Base-by-base conservation (phyloP, 2,329 filamentous ascomycete genomes). In the Zelopaecilomyces penicillatus region DNA sequence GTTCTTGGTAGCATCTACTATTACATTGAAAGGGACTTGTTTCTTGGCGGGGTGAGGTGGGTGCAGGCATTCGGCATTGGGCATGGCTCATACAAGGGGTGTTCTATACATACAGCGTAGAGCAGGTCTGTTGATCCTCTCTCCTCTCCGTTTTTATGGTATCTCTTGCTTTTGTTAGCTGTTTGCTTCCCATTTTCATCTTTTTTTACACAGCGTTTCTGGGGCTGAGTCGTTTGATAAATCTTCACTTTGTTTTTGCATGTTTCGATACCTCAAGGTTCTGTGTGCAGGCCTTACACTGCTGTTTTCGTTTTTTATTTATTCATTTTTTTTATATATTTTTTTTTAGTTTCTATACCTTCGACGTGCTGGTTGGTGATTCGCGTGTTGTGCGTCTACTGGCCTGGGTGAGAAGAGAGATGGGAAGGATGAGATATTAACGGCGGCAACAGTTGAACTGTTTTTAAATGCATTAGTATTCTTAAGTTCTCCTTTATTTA, bases 261-360 rank as follows among this genome's bases (percentile, higher is more conserved):
- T 48, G 32, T 34, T 39, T 45, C 50, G 55, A 57, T 57, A 54
- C 54, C 52, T 56, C 37, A 26, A 40, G 40, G 35, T 31, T 37
- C 19, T 19, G 19, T 19, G 19, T 19, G 19, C 19, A 19, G 19
- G 19, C 19, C 19, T 19, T 19, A 19, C 19, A 19, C 19, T 19
- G 19, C 19, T 19, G 19, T 19, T 19, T 19, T 19, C 19, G 19
- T 19, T 35, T 31, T 43, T n/a, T 12, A 7, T 28, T 40, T 29
- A 11, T n/a, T 31, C 26, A 34, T 40, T 36, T 46, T 37, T 44
- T 26, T 28, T 30, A 10, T 30, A 32, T 42, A 32, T 44, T 54
- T 30, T 5, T 41, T 30, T 44, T 11, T 35, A 37, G 39, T 12
- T 10, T 42, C 28, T 28, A 12, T 40, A 19, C 26, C 27, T 39